These are phyloP conservation scores for Centella asiatica DNA, from an alignment of 129 eudicot species.

Conservation along the genomic window DNA sequence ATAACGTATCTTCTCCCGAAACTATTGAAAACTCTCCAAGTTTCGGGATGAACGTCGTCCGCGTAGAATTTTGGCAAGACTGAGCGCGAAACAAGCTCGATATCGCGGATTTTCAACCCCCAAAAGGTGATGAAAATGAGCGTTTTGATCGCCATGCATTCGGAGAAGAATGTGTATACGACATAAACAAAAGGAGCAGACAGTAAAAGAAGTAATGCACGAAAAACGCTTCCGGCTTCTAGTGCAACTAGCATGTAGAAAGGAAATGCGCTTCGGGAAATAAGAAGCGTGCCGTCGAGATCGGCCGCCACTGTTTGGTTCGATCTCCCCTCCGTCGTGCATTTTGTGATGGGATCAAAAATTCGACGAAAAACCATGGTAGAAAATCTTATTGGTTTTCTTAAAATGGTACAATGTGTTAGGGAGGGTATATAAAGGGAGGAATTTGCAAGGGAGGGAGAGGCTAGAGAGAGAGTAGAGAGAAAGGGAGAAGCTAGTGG, in stretches of 20 bases:
- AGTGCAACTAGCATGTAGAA: constrained; percentile 68
- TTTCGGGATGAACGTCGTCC: constrained; percentile 63
- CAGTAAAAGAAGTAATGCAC: constrained; percentile 45
- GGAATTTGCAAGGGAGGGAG: background rate
- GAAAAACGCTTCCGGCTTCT: constrained; percentile 69
- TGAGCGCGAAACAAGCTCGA: constrained; percentile 70
- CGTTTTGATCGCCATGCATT: constrained; percentile 30
- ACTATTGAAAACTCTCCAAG: constrained; percentile 71
- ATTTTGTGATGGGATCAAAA: constrained; percentile 47
- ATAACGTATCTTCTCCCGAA: constrained; percentile 64
- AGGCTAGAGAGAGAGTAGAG: background rate
- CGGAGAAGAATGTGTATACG: constrained; percentile 38
- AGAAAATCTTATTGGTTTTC: too few relatives aligned
- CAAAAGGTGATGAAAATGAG: constrained; percentile 53
- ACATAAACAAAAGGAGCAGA: constrained; percentile 45
- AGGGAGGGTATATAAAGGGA: background rate
- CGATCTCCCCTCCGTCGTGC: constrained; percentile 34
- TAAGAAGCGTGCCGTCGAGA: constrained; percentile 60
- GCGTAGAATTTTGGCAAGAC: constrained; percentile 74
- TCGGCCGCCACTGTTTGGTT: constrained; percentile 61
- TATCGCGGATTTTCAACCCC: constrained; percentile 48
- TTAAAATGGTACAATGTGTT: too few relatives aligned
- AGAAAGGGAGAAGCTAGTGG: background rate
- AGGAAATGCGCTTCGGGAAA: constrained; percentile 55
- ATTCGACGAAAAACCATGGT: constrained; percentile 37